phyloP scores from a whole-genome alignment of 2,329 filamentous ascomycete species.

The Truncatella angustata region DNA sequence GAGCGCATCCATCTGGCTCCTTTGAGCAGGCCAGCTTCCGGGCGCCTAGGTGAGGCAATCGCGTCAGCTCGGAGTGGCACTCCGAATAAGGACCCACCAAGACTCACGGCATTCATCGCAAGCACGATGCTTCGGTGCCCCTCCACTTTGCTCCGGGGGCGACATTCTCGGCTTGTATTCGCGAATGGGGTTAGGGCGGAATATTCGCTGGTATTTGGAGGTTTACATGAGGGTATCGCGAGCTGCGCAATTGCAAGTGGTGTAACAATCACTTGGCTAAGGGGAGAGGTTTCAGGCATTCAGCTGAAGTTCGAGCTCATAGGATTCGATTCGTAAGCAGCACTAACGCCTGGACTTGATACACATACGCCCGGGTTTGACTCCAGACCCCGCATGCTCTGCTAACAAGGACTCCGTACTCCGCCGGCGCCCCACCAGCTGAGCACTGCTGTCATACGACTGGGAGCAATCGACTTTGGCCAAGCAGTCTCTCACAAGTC shows the following conservation, averaged over 20 bases:
- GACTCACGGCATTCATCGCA: constrained; percentile 65
- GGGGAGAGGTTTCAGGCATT: too few species aligned
- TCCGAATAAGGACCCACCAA: constrained; percentile 8
- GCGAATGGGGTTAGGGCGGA: background rate
- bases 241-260: too few species aligned
- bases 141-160: constrained; percentile 8
- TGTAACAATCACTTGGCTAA: too few species aligned
- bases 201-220: too few species aligned
- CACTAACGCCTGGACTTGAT: background rate
- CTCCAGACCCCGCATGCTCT: background rate
- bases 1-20: constrained; percentile 56
- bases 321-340: constrained; percentile 7
- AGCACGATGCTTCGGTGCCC: constrained; percentile 52
- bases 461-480: constrained; percentile 4
- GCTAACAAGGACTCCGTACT: too few species aligned
- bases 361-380: background rate
- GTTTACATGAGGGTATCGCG: too few species aligned
- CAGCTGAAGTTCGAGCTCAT: too few species aligned
- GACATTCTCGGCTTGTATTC: background rate
- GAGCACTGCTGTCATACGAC: too few species aligned
- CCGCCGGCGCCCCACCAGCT: too few species aligned
- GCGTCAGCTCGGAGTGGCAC: constrained; percentile 1
- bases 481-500: too few species aligned
- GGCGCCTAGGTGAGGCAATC: constrained; percentile 40
- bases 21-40: constrained; percentile 67